Evolutionary conservation across 352 stramenopile species (phyloP).

Genomic region (Phytophthora pseudosyringae): DNA sequence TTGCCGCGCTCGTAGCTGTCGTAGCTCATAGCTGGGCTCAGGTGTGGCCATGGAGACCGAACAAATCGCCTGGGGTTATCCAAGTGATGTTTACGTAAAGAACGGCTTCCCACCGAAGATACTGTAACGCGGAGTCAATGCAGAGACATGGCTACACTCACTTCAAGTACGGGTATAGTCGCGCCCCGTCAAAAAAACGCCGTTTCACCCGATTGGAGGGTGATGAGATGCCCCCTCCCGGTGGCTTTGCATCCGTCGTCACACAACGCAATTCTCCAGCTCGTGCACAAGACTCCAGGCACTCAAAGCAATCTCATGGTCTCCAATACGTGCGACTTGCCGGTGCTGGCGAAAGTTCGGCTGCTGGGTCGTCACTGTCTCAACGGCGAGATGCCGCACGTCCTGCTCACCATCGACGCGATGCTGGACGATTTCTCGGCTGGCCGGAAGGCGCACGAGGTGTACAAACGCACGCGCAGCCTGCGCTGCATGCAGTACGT

Average conservation of each 20-base stretch:
- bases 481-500: conserved; percentile 39
- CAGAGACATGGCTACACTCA: too few relatives aligned
- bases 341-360: conserved; percentile 27
- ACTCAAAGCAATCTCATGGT: conserved; percentile 10
- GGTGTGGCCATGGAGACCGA: too few relatives aligned
- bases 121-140: too few relatives aligned
- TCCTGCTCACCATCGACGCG: conserved; percentile 28
- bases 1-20: too few relatives aligned
- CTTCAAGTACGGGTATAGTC: too few relatives aligned
- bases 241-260: background rate
- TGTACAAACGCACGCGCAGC: conserved; percentile 32
- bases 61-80: too few relatives aligned
- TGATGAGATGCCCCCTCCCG: too few relatives aligned
- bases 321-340: conserved; percentile 24
- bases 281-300: conserved; percentile 8
- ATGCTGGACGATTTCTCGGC: conserved; percentile 36
- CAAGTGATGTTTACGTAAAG: too few relatives aligned
- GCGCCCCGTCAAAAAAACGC: too few relatives aligned
- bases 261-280: conserved; percentile 31
- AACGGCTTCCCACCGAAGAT: too few relatives aligned
- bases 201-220: too few relatives aligned
- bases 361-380: conserved; percentile 26
- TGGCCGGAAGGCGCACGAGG: conserved; percentile 18
- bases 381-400: conserved; percentile 19
- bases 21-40: too few relatives aligned